Evolutionary conservation across 345 rosid species (phyloP).

Genomic region (Boechera stricta): DNA sequence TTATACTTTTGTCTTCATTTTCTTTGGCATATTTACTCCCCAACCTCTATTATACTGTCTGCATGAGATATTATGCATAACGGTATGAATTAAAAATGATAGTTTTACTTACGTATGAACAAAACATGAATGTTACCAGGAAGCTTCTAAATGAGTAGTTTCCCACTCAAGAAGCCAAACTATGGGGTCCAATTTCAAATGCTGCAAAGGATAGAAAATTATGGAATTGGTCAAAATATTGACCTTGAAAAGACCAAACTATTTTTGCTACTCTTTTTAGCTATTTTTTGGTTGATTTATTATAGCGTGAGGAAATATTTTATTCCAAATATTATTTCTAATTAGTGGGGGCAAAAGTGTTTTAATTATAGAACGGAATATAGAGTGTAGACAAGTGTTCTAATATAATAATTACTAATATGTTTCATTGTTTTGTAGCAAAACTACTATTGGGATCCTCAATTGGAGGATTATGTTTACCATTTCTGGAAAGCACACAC

Average conservation of each 20-base stretch:
- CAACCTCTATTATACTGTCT: no score
- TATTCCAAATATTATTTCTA: neutral
- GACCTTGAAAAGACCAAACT: conserved; percentile 16
- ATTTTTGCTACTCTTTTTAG: neutral
- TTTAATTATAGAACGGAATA: neutral
- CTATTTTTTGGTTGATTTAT: neutral
- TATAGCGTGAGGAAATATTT: neutral
- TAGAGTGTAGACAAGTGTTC: neutral
- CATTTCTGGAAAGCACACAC: no score
- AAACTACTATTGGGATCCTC: no score
- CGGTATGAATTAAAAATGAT: no score
- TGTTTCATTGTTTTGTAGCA: no score
- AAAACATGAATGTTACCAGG: neutral
- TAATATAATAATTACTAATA: no score
- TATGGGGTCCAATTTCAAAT: conserved; percentile 1
- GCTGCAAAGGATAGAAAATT: neutral
- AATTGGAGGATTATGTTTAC: no score
- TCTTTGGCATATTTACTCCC: no score
- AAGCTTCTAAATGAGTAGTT: conserved; percentile 9
- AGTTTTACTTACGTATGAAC: neutral
- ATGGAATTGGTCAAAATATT: neutral
- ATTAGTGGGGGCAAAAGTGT: neutral
- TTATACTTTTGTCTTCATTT: no score
- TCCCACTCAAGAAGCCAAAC: neutral
- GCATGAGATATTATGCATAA: no score